A percentile compares a stretch with the other conserved stretches of the same genome.
Conservation (phyloP, 208 protist genomes). For the Crithidia brevicula region DNA sequence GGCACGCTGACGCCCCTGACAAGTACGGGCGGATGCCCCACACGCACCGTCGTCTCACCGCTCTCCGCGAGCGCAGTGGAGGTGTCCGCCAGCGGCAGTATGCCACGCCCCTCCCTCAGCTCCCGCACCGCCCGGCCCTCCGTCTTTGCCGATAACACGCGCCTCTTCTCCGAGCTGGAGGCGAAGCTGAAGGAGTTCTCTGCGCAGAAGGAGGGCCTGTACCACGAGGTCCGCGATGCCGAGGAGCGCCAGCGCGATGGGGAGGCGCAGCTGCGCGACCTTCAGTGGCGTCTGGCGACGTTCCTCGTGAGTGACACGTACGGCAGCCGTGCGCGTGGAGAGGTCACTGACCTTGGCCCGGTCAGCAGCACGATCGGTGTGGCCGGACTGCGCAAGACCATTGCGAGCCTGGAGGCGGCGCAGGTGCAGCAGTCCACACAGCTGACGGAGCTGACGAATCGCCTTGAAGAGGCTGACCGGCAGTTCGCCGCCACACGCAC, state of each 20-base stretch:
- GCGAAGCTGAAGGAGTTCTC: slow-evolving; percentile 57
- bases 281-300: slow-evolving; percentile 73
- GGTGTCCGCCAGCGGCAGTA: slow-evolving; percentile 7
- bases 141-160: slow-evolving; percentile 33
- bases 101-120: slow-evolving; percentile 18
- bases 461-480: slow-evolving; percentile 59
- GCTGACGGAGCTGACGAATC: slow-evolving; percentile 38
- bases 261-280: slow-evolving; percentile 66
- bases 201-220: slow-evolving; percentile 68
- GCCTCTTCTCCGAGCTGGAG: slow-evolving; percentile 59
- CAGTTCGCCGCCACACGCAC: slow-evolving; percentile 49
- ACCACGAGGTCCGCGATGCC: slow-evolving; percentile 71
- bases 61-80: slow-evolving; percentile 5
- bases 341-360: slow-evolving; percentile 3
- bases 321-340: slow-evolving; percentile 30
- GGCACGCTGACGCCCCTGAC: slow-evolving; percentile 20
- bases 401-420: slow-evolving; percentile 53
- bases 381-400: slow-evolving; percentile 58
- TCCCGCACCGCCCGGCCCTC: slow-evolving; percentile 27
- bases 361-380: slow-evolving; percentile 55
- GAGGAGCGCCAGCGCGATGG: slow-evolving; percentile 60
- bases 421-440: slow-evolving; percentile 37
- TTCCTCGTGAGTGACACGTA: slow-evolving; percentile 61
- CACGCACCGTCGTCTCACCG: neutral
- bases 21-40: neutral